A percentile compares a stretch with the other conserved stretches of the same genome.
Evolutionary conservation across 2,329 filamentous ascomycete species (phyloP).

Genomic region (Nigrospora osmanthi): DNA sequence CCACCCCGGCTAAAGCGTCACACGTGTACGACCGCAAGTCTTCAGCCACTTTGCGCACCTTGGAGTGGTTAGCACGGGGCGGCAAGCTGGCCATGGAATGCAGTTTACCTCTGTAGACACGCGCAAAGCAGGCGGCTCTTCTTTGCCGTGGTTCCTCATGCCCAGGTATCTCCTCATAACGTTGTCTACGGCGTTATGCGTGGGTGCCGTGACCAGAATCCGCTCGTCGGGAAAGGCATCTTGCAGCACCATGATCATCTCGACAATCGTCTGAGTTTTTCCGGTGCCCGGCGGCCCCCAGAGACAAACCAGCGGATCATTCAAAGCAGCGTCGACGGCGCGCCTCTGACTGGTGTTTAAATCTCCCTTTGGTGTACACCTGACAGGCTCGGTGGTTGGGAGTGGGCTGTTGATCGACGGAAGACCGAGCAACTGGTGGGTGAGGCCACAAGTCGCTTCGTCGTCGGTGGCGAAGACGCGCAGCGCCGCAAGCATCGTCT

Average conservation of each 20-base stretch:
- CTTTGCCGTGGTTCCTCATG: not conserved
- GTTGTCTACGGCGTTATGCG: constrained; percentile 37
- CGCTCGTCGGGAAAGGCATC: constrained; percentile 11
- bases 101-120: not conserved
- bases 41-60: constrained; percentile 25
- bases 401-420: not conserved
- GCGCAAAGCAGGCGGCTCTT: not conserved
- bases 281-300: constrained; percentile 38
- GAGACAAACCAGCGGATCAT: constrained; percentile 25
- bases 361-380: not conserved
- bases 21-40: constrained; percentile 26
- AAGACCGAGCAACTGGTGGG: constrained; percentile 5
- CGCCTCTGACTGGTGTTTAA: constrained; percentile 26
- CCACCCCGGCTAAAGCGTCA: constrained; percentile 21
- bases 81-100: too few species aligned
- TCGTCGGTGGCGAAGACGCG: constrained; percentile 18
- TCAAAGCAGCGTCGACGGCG: constrained; percentile 20
- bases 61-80: not conserved
- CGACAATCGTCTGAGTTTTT: constrained; percentile 33
- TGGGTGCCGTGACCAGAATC: constrained; percentile 32
- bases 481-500: constrained; percentile 29
- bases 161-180: constrained; percentile 26
- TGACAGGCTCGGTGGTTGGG: not conserved
- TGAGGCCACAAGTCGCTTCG: constrained; percentile 21
- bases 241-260: constrained; percentile 26